Evolutionary conservation across 176 grass and related monocot genomes (phyloP).

Genomic region (Triticum timopheevii): DNA sequence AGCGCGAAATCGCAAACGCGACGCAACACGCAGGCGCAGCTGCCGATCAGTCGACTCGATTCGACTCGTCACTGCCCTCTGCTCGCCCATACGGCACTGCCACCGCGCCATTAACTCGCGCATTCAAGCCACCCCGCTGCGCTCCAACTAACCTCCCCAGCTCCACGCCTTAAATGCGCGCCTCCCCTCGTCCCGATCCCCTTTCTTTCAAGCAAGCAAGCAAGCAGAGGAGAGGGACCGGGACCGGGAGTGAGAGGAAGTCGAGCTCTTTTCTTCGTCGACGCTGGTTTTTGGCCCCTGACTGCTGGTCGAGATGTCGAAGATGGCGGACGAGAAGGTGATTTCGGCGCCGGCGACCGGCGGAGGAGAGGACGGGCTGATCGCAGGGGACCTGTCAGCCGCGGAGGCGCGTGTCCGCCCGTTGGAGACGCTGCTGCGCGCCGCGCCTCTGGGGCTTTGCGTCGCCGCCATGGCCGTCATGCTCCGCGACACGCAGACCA

Average conservation of each 20-base stretch:
- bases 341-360: conserved; percentile 1
- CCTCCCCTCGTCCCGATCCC: background rate
- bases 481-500: conserved; percentile 68
- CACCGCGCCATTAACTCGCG: conserved; percentile 38
- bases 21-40: background rate
- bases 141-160: conserved; percentile 28
- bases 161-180: conserved; percentile 33
- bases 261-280: background rate
- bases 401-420: conserved; percentile 30
- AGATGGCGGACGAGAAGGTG: conserved; percentile 63
- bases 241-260: background rate
- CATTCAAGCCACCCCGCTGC: conserved; percentile 22
- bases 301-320: background rate
- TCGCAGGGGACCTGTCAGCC: background rate
- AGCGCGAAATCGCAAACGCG: background rate
- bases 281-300: background rate
- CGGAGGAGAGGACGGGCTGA: background rate
- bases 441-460: conserved; percentile 71
- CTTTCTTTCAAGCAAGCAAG: background rate
- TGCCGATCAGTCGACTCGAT: background rate
- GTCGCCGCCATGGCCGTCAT: conserved; percentile 78
- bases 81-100: conserved; percentile 23
- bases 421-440: conserved; percentile 72
- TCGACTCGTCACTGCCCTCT: background rate
- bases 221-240: background rate